Evolutionary conservation across 1,284 basidiomycete genomes (phyloP).

Genomic region (Erythrobasidium hasegawianum): DNA sequence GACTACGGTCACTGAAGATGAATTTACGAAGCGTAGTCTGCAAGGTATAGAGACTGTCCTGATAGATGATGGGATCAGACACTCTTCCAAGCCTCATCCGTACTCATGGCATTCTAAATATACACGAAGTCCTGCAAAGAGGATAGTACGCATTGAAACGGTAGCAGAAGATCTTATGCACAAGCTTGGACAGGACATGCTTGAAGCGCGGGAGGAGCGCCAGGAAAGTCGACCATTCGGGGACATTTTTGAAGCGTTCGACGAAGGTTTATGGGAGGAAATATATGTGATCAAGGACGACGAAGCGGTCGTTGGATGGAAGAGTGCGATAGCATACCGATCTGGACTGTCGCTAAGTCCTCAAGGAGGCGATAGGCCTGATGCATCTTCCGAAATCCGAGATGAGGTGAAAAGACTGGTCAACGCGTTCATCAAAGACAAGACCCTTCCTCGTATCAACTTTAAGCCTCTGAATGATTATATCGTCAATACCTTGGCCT

Average conservation of each 20-base stretch:
- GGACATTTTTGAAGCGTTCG: no score
- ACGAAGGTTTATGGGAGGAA: no score
- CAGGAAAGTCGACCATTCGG: no score
- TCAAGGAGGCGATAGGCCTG: no score
- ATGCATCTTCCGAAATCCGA: no score
- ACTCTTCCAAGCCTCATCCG: background rate
- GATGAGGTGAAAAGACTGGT: no score
- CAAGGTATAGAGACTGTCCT: constrained; percentile 19
- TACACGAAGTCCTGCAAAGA: constrained; percentile 20
- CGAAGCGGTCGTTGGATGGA: constrained; percentile 2
- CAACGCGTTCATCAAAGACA: no score
- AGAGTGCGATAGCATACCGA: no score
- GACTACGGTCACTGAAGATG: background rate
- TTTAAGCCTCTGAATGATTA: constrained; percentile 14
- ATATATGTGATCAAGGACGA: no score
- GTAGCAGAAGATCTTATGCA: constrained; percentile 17
- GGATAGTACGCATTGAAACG: constrained; percentile 21
- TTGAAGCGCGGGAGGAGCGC: no score
- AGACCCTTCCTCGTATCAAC: background rate
- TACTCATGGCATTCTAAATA: constrained; percentile 25
- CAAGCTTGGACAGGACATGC: no score
- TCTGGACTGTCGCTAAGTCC: no score
- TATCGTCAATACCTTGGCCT: constrained; percentile 3
- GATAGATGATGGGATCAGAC: constrained; percentile 19
- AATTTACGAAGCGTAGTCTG: constrained; percentile 6